Evolutionary conservation across 2,329 filamentous ascomycete species (phyloP), one percentile per base, ranked within the genome.

Genomic region (Penicillium sp.): DNA sequence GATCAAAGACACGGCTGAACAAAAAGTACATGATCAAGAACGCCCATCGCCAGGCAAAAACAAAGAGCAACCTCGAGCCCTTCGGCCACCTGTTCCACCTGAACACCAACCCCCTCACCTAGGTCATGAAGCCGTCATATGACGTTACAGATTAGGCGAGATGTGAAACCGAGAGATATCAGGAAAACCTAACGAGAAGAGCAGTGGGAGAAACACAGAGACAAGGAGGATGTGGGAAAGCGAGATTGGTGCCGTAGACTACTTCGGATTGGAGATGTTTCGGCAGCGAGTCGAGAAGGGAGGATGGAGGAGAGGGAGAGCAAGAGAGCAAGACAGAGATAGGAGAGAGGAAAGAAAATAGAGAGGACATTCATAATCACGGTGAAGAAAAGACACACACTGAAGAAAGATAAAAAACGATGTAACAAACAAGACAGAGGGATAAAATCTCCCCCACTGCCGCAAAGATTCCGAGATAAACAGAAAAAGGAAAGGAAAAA

Each of bases 391-490:
- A 57, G 61, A 56, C 55, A 35, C 59, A 53, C 22, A 65, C 48
- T 56, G 49, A 60, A 39, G 55, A 66, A 60, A 46, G 50, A 61
- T 50, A 62, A 22, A 60, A 60, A 27, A 55, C 41, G 47, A 57
- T 55, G 56, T 53, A 43, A 62, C 52, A 59, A 57, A 57, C 61
- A 64, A 66, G 66, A 68, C 62, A 67, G 63, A 35, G 56, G 56
- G 49, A 27, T 48, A 45, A 67, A 64, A 58, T 66, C 31, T 33
- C 50, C 62, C 66, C 58, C 52, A 90, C 68, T 55, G 29, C 41
- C 48, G 66, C 69, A 69, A 71, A 74, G 65, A 73, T 74, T 76
- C 73, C 70, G 74, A 75, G 69, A 75, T 72, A 70, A 69, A 69
- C 62, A 59, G 33, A 52, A 52, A 57, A 52, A 33, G 47, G 58